Evolutionary conservation across 768 basidiomycete genomes (phyloP).

Genomic region (Termitomyces sp.): DNA sequence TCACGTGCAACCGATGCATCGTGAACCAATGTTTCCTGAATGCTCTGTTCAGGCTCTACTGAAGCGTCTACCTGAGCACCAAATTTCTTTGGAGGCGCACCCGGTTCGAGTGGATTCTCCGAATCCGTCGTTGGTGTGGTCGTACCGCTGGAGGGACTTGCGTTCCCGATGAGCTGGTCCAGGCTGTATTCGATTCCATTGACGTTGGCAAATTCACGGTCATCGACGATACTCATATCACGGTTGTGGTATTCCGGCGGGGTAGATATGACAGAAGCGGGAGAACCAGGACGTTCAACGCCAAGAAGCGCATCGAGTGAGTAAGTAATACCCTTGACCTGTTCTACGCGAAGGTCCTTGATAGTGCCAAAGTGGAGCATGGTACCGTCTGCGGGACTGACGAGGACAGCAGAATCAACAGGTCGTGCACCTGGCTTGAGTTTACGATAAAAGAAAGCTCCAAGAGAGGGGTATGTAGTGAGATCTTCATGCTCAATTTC

Average conservation of each 20-base stretch:
- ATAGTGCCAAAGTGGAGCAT: slow-evolving; percentile 91
- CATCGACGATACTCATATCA: slow-evolving; percentile 63
- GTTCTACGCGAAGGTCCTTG: slow-evolving; percentile 74
- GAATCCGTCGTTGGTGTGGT: slow-evolving; percentile 26
- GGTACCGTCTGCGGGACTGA: slow-evolving; percentile 91
- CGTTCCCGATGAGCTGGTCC: slow-evolving; percentile 73
- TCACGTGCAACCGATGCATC: slow-evolving; percentile 68
- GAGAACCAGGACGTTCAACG: slow-evolving; percentile 47
- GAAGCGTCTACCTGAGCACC: slow-evolving; percentile 73
- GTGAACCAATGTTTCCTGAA: slow-evolving; percentile 55
- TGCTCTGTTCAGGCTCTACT: slow-evolving; percentile 42
- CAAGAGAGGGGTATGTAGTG: slow-evolving; percentile 75
- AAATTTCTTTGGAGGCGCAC: slow-evolving; percentile 42
- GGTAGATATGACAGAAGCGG: slow-evolving; percentile 33
- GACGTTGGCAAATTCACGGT: slow-evolving; percentile 90
- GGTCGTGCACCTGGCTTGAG: slow-evolving; percentile 80
- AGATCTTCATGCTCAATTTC: slow-evolving; percentile 83
- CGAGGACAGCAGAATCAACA: slow-evolving; percentile 69
- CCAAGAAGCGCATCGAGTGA: slow-evolving; percentile 93
- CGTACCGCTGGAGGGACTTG: slow-evolving; percentile 17
- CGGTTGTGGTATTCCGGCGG: slow-evolving; percentile 34
- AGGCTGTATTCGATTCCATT: slow-evolving; percentile 96
- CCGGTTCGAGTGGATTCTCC: slow-evolving; percentile 23
- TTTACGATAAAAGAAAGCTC: slow-evolving; percentile 91
- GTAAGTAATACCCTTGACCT: slow-evolving; percentile 97